Conservation (phyloP, 306 rosid genomes). For the Gastrolobium villosum region DNA sequence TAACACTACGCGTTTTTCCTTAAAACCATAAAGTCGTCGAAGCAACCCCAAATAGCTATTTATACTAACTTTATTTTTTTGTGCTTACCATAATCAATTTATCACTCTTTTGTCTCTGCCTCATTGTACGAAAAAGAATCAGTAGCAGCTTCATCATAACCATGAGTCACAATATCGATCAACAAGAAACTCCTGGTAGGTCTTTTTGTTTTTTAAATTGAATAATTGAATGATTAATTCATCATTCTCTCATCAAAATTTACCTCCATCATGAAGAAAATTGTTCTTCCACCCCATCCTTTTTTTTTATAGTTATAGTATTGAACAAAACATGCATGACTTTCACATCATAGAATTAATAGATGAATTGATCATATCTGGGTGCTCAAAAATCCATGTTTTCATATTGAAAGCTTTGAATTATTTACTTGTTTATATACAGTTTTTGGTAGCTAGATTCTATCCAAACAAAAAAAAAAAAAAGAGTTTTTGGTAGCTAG, state of each 20-base stretch:
- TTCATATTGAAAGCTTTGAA: background rate
- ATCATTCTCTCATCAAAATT: background rate
- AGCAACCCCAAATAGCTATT: background rate
- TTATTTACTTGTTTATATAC: background rate
- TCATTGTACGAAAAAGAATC: background rate
- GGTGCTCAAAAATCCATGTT: background rate
- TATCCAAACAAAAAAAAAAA: too few species aligned
- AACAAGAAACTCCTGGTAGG: conserved; percentile 53
- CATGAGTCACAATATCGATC: conserved; percentile 46
- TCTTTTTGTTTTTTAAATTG: background rate
- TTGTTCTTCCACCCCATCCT: background rate
- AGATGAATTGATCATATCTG: background rate
- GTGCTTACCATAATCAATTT: background rate
- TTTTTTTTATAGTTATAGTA: background rate
- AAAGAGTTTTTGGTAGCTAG: background rate
- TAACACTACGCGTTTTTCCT: conserved; percentile 31
- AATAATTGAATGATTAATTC: too few species aligned
- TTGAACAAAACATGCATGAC: background rate
- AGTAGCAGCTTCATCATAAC: conserved; percentile 21
- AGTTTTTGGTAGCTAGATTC: background rate
- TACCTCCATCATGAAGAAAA: background rate
- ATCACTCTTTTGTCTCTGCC: background rate
- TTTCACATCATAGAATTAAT: background rate
- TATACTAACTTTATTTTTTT: background rate
- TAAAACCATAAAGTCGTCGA: background rate